Conservation (phyloP, 805 yeast species). For the Scheffersomyces ergatensis region DNA sequence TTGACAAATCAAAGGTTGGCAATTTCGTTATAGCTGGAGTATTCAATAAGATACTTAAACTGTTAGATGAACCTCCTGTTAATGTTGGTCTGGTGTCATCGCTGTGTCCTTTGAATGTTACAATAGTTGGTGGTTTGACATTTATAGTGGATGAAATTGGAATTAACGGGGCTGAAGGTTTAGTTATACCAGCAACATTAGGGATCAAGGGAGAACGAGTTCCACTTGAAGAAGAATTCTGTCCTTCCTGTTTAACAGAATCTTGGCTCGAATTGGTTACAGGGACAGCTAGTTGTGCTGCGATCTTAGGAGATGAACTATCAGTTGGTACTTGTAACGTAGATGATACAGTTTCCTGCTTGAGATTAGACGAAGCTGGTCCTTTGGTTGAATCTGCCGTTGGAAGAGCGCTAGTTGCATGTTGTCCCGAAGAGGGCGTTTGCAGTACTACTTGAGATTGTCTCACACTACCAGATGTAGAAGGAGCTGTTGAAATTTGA, state of each 20-base stretch:
- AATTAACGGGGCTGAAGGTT: conserved; percentile 60
- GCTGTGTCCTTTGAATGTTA: conserved; percentile 55
- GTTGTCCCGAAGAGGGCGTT: conserved; percentile 2
- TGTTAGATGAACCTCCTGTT: conserved; percentile 79
- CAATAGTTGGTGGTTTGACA: conserved; percentile 65
- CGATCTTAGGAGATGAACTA: neutral
- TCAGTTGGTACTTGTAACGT: neutral
- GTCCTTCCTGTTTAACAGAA: neutral
- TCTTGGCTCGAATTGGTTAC: neutral
- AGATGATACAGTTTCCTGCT: neutral
- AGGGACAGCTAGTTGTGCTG: conserved; percentile 1
- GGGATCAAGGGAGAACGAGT: conserved; percentile 2
- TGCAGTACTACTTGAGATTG: neutral
- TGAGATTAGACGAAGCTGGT: neutral
- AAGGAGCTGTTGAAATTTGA: neutral
- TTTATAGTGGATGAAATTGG: conserved; percentile 71
- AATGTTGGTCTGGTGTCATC: conserved; percentile 65
- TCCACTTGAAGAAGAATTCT: neutral
- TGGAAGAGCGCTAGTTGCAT: neutral
- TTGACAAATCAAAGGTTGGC: conserved; percentile 73
- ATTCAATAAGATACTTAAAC: conserved; percentile 58
- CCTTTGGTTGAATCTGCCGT: neutral
- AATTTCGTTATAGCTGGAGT: conserved; percentile 73
- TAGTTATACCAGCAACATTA: conserved; percentile 36
- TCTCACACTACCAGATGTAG: neutral